Percentiles rank a stretch among this genome's conserved stretches.
These are phyloP conservation scores for Austroboletus niveus DNA, from an alignment of 1,284 basidiomycete species.

Conservation along the genomic window DNA sequence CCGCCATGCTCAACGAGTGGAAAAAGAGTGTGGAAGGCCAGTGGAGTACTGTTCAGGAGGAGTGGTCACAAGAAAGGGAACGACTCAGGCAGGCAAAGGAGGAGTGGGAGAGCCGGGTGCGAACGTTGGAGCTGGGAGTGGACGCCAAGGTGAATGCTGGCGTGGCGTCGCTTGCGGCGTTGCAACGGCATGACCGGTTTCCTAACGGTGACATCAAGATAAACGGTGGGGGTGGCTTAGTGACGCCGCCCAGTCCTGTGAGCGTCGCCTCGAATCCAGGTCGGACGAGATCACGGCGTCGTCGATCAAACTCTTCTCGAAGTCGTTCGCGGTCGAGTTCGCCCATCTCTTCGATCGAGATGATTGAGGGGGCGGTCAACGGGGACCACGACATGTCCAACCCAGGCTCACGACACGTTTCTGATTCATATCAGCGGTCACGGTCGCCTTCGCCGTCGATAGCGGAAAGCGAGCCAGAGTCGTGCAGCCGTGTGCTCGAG, in stretches of 20 bases:
- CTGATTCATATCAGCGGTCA: conserved; percentile 30
- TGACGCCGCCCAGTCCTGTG: conserved; percentile 71
- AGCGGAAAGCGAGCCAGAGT: conserved; percentile 41
- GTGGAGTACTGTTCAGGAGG: conserved; percentile 68
- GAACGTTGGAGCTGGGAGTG: conserved; percentile 43
- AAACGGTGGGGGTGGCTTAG: conserved; percentile 48
- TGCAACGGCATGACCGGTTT: conserved; percentile 36
- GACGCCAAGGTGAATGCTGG: conserved; percentile 47
- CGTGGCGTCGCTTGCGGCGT: conserved; percentile 40
- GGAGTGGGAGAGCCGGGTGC: conserved; percentile 72
- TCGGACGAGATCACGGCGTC: conserved; percentile 35
- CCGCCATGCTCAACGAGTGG: conserved; percentile 59
- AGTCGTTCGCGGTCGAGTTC: conserved; percentile 33
- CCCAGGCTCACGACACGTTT: conserved; percentile 25
- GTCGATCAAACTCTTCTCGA: conserved; percentile 30
- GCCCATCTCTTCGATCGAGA: conserved; percentile 35
- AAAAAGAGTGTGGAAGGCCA: conserved; percentile 73
- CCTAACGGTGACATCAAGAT: conserved; percentile 37
- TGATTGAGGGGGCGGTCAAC: conserved; percentile 29
- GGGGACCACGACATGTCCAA: conserved; percentile 21
- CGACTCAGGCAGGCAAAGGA: conserved; percentile 71
- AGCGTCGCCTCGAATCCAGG: conserved; percentile 62
- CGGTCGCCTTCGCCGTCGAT: conserved; percentile 41
- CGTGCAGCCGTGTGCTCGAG: conserved; percentile 16
- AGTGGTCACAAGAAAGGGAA: conserved; percentile 81